Base-by-base conservation (phyloP, 2,329 filamentous ascomycete genomes). In the Claviceps sp. region DNA sequence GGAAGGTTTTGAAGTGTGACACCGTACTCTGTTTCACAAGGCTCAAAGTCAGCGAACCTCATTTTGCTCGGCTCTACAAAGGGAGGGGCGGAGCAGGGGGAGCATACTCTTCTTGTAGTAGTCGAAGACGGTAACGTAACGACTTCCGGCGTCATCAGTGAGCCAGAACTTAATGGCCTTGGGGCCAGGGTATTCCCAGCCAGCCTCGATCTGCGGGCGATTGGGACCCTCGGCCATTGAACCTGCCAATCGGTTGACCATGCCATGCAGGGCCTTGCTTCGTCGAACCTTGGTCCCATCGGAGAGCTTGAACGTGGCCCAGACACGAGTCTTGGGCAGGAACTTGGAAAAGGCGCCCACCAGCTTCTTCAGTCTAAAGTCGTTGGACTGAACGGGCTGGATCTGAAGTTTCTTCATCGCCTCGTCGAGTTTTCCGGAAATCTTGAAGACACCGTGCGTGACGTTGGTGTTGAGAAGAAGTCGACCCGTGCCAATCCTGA, bases 391-490 rank as follows among this genome's bases (percentile, higher is more conserved):
- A 13, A 49, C 53, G 1, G 60, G 54, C n/a, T 45, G n/a, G 6
- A 65, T 50, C 0, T 44, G 16, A 8, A 68, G 52, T 4, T 50
- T 50, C 1, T 53, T 29, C 23, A 72, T 69, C 4, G 76, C 55
- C 0, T 65, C 54, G 1, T 57, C 56, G 2, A 77, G 55, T 0
- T 53, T 54, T 2, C 72, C 68, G 2, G 62, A 56, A 3, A 65
- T 60, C 11, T 70, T 73, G 61, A 80, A 80, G 17, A 78, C 68
- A 3, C 71, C 73, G 55, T 79, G 72, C 0, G 74, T 73, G 9
- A 78, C 72, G 52, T 81, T 80, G 46, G 69, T 67, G 54, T 81
- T 81, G 26, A 80, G 63, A 0, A 81, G 67, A 1, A 80, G 57
- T 0, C 75, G 68, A 2, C 75, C 76, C 0, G 77, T 80, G 0